Evolutionary conservation across 208 protist species (phyloP).

Genomic region (Leishmania guyanensis): DNA sequence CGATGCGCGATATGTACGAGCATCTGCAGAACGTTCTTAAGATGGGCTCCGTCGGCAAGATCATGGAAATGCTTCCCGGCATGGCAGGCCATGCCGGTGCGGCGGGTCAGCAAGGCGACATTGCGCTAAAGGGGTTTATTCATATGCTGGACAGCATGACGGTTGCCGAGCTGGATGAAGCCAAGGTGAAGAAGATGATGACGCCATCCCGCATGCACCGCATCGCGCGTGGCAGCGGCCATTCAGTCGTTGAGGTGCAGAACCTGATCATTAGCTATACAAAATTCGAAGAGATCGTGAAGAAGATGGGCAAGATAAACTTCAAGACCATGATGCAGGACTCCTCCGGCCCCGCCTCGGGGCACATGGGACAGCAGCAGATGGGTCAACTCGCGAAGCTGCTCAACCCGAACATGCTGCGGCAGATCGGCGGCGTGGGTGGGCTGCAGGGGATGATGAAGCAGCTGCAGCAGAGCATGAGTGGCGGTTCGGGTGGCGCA

Average conservation of each 20-base stretch:
- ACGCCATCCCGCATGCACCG: conserved; percentile 83
- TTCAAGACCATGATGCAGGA: conserved; percentile 90
- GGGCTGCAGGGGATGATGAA: conserved; percentile 91
- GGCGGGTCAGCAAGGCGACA: conserved; percentile 66
- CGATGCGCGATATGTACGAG: conserved; percentile 97
- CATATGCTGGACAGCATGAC: conserved; percentile 98
- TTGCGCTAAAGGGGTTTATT: conserved; percentile 92
- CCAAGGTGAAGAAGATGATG: conserved; percentile 92
- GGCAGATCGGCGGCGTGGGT: conserved; percentile 81
- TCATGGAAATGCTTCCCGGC: conserved; percentile 94
- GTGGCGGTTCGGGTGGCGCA: conserved; percentile 32
- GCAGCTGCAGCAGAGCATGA: conserved; percentile 60
- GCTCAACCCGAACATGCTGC: conserved; percentile 86
- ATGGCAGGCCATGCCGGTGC: conserved; percentile 74
- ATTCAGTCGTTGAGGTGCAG: conserved; percentile 75
- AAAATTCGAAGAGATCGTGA: conserved; percentile 91
- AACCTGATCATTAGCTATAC: conserved; percentile 82
- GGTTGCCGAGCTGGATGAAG: conserved; percentile 88
- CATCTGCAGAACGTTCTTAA: conserved; percentile 95
- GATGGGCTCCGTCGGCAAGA: conserved; percentile 94
- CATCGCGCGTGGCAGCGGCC: conserved; percentile 85
- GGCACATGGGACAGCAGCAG: conserved; percentile 81
- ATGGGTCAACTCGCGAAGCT: conserved; percentile 87
- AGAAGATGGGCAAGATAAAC: conserved; percentile 92
- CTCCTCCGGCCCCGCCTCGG: conserved; percentile 49